phyloP scores from a whole-genome alignment of 306 rosid species.

The Lathyrus oleraceus region DNA sequence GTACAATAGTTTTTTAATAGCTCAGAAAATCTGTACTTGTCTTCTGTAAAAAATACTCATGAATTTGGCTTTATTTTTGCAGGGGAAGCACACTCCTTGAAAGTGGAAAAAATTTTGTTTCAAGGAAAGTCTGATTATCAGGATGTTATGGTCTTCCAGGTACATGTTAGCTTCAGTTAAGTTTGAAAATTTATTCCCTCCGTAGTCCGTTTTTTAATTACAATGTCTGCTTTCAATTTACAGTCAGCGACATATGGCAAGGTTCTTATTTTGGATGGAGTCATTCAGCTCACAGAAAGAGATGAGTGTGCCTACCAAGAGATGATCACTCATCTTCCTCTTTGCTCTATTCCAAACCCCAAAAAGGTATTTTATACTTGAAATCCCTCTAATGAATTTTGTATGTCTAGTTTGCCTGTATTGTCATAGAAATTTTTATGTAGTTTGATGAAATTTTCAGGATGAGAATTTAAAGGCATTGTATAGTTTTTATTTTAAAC shows the following conservation, averaged over 20 bases:
- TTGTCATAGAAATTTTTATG: not conserved
- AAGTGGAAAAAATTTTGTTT: conserved; percentile 83
- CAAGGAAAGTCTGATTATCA: conserved; percentile 93
- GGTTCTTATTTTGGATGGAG: conserved; percentile 96
- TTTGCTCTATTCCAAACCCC: conserved; percentile 91
- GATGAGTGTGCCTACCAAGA: conserved; percentile 99
- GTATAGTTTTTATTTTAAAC: conserved; percentile 8
- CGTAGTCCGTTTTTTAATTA: conserved; percentile 2
- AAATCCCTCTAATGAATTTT: conserved; percentile 9
- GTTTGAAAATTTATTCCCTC: conserved; percentile 2
- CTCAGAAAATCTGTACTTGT: not conserved
- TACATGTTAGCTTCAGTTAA: conserved; percentile 21
- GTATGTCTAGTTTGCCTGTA: not conserved
- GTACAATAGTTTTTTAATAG: not conserved
- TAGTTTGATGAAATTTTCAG: not conserved
- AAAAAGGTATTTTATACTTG: conserved; percentile 60
- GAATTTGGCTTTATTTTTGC: conserved; percentile 36
- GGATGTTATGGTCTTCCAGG: conserved; percentile 96
- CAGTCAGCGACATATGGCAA: conserved; percentile 96
- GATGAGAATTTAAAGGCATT: not conserved
- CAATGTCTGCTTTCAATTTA: conserved; percentile 18
- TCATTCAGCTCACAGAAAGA: conserved; percentile 97
- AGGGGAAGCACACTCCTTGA: conserved; percentile 99
- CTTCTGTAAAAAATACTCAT: not conserved
- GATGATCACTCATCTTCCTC: conserved; percentile 96